A percentile compares a stretch with the other conserved stretches of the same genome.
These are phyloP conservation scores for Cavenderia fasciculata DNA, from an alignment of 78 protist species.

Conservation along the genomic window DNA sequence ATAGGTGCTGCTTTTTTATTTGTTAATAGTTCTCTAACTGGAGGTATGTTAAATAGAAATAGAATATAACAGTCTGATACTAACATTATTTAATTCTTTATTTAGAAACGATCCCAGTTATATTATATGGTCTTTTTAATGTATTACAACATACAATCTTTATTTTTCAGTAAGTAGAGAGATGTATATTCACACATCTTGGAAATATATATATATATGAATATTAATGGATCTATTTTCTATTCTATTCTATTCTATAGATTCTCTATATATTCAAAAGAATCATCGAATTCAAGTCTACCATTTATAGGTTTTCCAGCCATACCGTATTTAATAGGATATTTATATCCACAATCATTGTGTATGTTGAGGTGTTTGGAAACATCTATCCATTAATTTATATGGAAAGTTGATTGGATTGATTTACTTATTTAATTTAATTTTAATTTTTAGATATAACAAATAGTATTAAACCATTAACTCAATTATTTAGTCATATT, in stretches of 20 bases:
- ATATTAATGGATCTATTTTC: background rate
- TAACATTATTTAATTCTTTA: background rate
- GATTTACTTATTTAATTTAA: background rate
- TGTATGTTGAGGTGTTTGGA: slow-evolving; percentile 13
- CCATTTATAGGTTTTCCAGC: slow-evolving; percentile 55
- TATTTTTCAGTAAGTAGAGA: slow-evolving; percentile 21
- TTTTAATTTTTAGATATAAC: slow-evolving; percentile 23
- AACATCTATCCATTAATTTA: background rate
- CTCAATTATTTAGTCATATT: slow-evolving; percentile 61
- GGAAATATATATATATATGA: too few species aligned
- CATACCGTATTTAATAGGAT: slow-evolving; percentile 48
- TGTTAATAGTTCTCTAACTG: slow-evolving; percentile 57
- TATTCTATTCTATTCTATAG: slow-evolving; percentile 1
- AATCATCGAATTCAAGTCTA: slow-evolving; percentile 1
- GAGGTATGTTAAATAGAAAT: slow-evolving; percentile 11
- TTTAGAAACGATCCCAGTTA: slow-evolving; percentile 33
- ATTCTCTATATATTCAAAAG: slow-evolving; percentile 18
- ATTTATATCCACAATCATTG: slow-evolving; percentile 34
- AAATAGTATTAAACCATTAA: slow-evolving; percentile 65
- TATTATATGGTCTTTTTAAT: slow-evolving; percentile 66
- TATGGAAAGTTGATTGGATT: background rate
- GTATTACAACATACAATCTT: slow-evolving; percentile 62
- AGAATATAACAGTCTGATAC: background rate
- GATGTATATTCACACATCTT: background rate
- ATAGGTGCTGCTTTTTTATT: slow-evolving; percentile 71